Conservation (phyloP, 2,329 filamentous ascomycete genomes). For the Botrytis deweyae region DNA sequence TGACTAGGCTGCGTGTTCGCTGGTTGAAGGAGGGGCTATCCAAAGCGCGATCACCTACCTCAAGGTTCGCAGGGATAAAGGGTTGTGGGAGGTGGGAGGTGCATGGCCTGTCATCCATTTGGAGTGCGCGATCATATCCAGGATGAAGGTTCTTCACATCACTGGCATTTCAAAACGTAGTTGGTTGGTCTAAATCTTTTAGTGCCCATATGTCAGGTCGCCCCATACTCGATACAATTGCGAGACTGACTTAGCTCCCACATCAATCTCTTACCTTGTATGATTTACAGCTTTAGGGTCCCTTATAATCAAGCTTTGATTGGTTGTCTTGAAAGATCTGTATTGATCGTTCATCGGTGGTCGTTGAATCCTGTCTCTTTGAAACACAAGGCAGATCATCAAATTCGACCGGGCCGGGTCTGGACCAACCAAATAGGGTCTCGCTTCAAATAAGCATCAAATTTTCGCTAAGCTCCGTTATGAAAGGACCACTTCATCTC, state of each 20-base stretch:
- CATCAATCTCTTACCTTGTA: conserved; percentile 6
- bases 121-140: conserved; percentile 11
- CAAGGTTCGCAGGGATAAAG: conserved; percentile 22
- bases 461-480: conserved; percentile 28
- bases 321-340: conserved; percentile 26
- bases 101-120: conserved; percentile 16
- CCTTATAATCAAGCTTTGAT: conserved; percentile 13
- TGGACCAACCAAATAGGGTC: conserved; percentile 21
- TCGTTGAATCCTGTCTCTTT: conserved; percentile 28
- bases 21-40: conserved; percentile 18
- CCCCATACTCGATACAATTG: conserved; percentile 12
- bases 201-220: conserved; percentile 16
- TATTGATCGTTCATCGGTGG: conserved; percentile 24
- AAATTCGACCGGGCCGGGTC: conserved; percentile 20
- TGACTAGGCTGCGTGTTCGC: conserved; percentile 5
- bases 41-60: conserved; percentile 12
- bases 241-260: conserved; percentile 9
- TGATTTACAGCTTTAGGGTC: not conserved
- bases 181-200: not conserved
- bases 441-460: conserved; percentile 20
- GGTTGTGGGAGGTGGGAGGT: conserved; percentile 13
- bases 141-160: conserved; percentile 17
- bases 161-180: conserved; percentile 10
- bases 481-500: conserved; percentile 31
- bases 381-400: conserved; percentile 27